Conservation (phyloP, 169 alveolate genomes). For the Perkinsus chesapeaki region DNA sequence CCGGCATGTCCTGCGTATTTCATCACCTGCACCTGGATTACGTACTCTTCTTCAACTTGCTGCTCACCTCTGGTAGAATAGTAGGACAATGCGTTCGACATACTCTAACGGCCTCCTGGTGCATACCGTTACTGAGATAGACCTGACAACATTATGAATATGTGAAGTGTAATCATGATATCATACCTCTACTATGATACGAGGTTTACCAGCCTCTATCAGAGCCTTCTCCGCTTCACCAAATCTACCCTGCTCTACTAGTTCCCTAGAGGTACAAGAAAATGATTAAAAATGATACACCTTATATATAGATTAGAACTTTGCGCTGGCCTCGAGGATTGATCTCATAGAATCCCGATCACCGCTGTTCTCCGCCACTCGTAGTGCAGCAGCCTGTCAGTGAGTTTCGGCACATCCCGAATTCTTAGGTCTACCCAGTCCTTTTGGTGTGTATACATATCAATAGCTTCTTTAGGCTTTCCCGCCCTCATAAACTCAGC, state of each 20-base stretch:
- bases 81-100: neutral
- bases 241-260: neutral
- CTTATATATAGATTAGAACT: neutral
- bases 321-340: neutral
- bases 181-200: neutral
- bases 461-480: constrained; percentile 82
- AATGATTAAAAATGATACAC: neutral
- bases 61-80: neutral
- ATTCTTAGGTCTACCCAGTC: constrained; percentile 53
- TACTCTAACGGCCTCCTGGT: neutral
- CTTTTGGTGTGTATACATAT: constrained; percentile 79
- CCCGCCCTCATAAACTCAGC: constrained; percentile 77
- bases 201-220: neutral
- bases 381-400: neutral
- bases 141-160: neutral
- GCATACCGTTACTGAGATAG: neutral
- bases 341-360: neutral
- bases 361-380: neutral
- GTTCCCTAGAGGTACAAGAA: neutral
- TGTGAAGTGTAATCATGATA: neutral
- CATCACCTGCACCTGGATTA: neutral
- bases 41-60: neutral
- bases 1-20: neutral
- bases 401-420: neutral
- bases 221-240: neutral